Percentiles rank a stretch among this genome's conserved stretches.
Conservation (phyloP, 2,329 filamentous ascomycete species). For the Talaromyces marneffei region DNA sequence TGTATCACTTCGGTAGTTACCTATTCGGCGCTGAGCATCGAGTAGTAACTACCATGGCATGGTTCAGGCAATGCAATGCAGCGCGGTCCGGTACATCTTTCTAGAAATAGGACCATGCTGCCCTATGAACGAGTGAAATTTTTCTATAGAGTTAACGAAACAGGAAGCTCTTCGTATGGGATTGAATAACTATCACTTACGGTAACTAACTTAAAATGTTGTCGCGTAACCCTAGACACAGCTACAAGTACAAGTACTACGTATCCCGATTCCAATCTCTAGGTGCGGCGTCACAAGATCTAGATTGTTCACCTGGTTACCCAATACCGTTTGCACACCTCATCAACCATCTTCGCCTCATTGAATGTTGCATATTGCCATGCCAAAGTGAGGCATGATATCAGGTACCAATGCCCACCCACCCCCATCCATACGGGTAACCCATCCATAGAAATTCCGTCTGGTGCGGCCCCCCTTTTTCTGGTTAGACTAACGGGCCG, state of each 20-base stretch:
- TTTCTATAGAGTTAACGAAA: background rate
- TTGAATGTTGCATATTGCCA: background rate
- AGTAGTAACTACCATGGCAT: background rate
- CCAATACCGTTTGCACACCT: background rate
- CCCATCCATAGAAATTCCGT: background rate
- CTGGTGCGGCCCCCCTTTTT: background rate
- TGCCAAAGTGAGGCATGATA: background rate
- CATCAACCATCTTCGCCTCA: background rate
- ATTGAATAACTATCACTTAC: background rate
- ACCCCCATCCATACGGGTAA: background rate
- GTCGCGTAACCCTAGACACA: background rate
- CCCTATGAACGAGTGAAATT: too few species aligned
- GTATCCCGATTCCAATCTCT: too few species aligned
- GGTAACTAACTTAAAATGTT: too few species aligned
- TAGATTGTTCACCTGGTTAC: background rate
- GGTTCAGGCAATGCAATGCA: background rate
- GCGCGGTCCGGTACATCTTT: background rate
- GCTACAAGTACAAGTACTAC: too few species aligned
- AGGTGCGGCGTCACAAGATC: too few species aligned
- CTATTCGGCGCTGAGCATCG: background rate
- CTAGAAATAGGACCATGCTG: background rate
- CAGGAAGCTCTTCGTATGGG: background rate
- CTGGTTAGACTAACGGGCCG: background rate
- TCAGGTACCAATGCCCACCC: background rate
- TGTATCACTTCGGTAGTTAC: background rate